These are phyloP conservation scores for Adansonia madagascariensis DNA, from an alignment of 441 rosid genomes.

Conservation along the genomic window DNA sequence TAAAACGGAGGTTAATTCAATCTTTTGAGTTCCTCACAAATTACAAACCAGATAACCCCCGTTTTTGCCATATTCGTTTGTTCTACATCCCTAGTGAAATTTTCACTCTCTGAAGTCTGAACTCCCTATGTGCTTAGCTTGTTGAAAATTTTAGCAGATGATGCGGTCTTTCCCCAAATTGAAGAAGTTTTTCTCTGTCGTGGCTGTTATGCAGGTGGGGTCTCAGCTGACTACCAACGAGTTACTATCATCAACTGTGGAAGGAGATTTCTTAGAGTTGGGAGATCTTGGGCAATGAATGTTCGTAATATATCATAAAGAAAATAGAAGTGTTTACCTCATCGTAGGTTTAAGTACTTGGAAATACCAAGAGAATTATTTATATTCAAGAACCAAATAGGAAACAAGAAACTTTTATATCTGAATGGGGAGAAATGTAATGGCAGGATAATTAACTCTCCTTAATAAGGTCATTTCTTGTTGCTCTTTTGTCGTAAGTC, in stretches of 20 bases:
- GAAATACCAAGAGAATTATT: neutral
- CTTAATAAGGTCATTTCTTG: constrained; percentile 32
- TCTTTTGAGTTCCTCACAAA: neutral
- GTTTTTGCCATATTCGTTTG: neutral
- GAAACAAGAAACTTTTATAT: too few relatives aligned
- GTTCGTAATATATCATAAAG: constrained; percentile 16
- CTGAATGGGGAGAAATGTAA: too few relatives aligned
- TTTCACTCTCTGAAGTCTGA: neutral
- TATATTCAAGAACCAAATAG: too few relatives aligned
- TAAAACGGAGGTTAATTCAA: too few relatives aligned
- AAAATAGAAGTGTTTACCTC: constrained; percentile 14
- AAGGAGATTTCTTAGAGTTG: constrained; percentile 53
- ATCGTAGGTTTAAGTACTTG: constrained; percentile 21
- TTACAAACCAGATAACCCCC: neutral
- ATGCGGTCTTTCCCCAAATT: neutral
- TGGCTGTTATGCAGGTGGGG: constrained; percentile 39
- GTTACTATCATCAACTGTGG: constrained; percentile 36
- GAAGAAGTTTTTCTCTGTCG: constrained; percentile 6
- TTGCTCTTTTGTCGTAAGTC: neutral
- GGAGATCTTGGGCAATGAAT: constrained; percentile 46
- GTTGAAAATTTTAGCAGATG: neutral
- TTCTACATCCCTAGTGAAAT: neutral
- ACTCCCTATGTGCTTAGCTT: neutral
- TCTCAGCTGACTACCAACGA: constrained; percentile 29
- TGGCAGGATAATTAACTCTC: constrained; percentile 28